These are phyloP conservation scores for Passalora sequoiae DNA, from an alignment of 2,329 filamentous ascomycete genomes.

Conservation along the genomic window DNA sequence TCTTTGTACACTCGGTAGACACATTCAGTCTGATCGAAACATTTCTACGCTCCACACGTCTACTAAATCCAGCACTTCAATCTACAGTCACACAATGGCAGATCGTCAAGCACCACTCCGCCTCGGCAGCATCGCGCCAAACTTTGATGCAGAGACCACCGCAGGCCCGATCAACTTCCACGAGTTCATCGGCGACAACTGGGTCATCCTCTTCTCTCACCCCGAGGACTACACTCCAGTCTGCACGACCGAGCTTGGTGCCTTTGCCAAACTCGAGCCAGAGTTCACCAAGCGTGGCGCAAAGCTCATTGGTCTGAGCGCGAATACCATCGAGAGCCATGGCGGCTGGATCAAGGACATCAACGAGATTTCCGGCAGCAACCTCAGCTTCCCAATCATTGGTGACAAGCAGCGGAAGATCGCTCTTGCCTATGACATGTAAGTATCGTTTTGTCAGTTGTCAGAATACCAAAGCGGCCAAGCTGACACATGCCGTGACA, in stretches of 20 bases:
- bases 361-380: slow-evolving; percentile 46
- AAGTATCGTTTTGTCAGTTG: too few relatives aligned
- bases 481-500: slow-evolving; percentile 18
- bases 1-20: too few relatives aligned
- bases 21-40: too few relatives aligned
- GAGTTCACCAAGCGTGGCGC: slow-evolving; percentile 59
- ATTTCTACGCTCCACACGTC: too few relatives aligned
- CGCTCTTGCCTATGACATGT: slow-evolving; percentile 51
- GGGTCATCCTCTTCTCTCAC: slow-evolving; percentile 68
- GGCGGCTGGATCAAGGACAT: slow-evolving; percentile 51
- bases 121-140: slow-evolving; percentile 61
- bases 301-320: slow-evolving; percentile 56
- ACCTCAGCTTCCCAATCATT: slow-evolving; percentile 50
- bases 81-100: neutral
- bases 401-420: slow-evolving; percentile 50
- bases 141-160: slow-evolving; percentile 66
- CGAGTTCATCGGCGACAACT: slow-evolving; percentile 64
- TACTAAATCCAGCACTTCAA: neutral
- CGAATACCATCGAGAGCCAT: slow-evolving; percentile 49
- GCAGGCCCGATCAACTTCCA: slow-evolving; percentile 64
- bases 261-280: slow-evolving; percentile 59
- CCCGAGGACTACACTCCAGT: slow-evolving; percentile 58
- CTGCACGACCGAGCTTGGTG: slow-evolving; percentile 60
- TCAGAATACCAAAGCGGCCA: neutral
- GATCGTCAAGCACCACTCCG: slow-evolving; percentile 45